These are phyloP conservation scores for Hevea brasiliensis DNA, from an alignment of 345 rosid genomes.

Conservation along the genomic window DNA sequence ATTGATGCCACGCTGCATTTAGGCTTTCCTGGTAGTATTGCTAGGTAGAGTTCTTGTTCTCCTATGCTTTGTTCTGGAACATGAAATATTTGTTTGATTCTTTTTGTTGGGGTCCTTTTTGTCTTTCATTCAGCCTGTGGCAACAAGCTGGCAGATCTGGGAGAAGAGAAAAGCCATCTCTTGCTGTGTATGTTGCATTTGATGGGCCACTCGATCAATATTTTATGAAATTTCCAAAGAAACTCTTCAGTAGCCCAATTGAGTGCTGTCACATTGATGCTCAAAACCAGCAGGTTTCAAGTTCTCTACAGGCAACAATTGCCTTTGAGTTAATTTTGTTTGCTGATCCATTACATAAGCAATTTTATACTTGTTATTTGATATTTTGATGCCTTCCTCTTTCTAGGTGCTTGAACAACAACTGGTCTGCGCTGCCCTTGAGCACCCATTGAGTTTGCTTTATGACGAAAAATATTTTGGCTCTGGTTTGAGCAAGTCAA, in stretches of 20 bases:
- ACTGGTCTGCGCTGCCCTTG: slow-evolving; percentile 81
- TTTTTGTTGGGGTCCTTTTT: slow-evolving; percentile 17
- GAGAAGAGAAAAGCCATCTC: slow-evolving; percentile 80
- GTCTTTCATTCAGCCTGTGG: slow-evolving; percentile 64
- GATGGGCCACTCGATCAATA: slow-evolving; percentile 87
- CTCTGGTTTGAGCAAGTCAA: slow-evolving; percentile 47
- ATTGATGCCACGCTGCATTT: slow-evolving; percentile 91
- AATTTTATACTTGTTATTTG: slow-evolving; percentile 13
- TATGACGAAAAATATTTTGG: slow-evolving; percentile 80
- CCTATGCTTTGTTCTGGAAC: slow-evolving; percentile 15
- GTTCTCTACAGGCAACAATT: slow-evolving; percentile 11
- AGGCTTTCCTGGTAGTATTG: slow-evolving; percentile 95
- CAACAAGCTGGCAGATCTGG: slow-evolving; percentile 99
- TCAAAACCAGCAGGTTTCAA: slow-evolving; percentile 71
- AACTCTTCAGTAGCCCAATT: slow-evolving; percentile 74
- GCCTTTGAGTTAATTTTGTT: slow-evolving; percentile 4
- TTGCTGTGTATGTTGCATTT: slow-evolving; percentile 86
- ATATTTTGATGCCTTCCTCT: slow-evolving; percentile 21
- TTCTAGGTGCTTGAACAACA: slow-evolving; percentile 90
- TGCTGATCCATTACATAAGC: slow-evolving; percentile 14
- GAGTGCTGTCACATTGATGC: slow-evolving; percentile 89
- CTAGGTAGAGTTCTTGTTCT: slow-evolving; percentile 55
- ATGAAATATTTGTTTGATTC: slow-evolving; percentile 14
- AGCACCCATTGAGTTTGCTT: slow-evolving; percentile 71
- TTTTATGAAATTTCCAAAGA: slow-evolving; percentile 80